Conservation (phyloP, 805 yeast genomes). For the Cyberlindnera xishuangbannaensis region DNA sequence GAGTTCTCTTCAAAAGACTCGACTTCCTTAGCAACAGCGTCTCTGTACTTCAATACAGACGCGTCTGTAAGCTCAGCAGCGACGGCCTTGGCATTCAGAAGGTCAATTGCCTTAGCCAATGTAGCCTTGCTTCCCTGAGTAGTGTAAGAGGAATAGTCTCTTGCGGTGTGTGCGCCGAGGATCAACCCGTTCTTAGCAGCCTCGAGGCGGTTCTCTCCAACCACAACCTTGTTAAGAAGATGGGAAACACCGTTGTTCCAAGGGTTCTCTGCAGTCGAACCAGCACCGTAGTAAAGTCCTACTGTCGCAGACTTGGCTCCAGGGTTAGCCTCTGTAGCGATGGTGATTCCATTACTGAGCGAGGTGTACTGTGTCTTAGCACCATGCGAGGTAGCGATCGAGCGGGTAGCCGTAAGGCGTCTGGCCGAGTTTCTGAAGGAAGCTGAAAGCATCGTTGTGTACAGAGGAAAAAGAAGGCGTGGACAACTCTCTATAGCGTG, state of each 20-base stretch:
- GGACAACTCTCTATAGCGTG: too few relatives aligned
- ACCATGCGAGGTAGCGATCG: slow-evolving; percentile 50
- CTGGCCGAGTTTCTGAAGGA: slow-evolving; percentile 19
- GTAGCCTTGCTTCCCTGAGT: slow-evolving; percentile 50
- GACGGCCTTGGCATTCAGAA: slow-evolving; percentile 40
- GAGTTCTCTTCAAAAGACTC: slow-evolving; percentile 51
- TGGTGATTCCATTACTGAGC: slow-evolving; percentile 65
- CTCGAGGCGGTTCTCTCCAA: slow-evolving; percentile 27
- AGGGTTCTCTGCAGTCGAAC: slow-evolving; percentile 73
- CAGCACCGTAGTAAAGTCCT: slow-evolving; percentile 71
- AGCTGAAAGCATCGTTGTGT: slow-evolving; percentile 25
- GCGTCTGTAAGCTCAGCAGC: slow-evolving; percentile 34
- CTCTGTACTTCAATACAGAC: slow-evolving; percentile 43
- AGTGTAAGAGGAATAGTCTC: slow-evolving; percentile 59
- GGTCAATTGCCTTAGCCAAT: slow-evolving; percentile 44
- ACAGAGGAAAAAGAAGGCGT: too few relatives aligned
- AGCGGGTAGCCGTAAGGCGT: slow-evolving; percentile 33
- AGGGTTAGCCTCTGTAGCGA: slow-evolving; percentile 63
- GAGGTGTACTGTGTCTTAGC: slow-evolving; percentile 65
- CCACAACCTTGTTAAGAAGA: slow-evolving; percentile 48
- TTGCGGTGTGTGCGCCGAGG: slow-evolving; percentile 46
- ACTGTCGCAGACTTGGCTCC: slow-evolving; percentile 49
- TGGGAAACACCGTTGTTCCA: slow-evolving; percentile 80
- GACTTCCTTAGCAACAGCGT: slow-evolving; percentile 39
- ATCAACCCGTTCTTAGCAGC: slow-evolving; percentile 49